phyloP scores from a whole-genome alignment of 805 yeast species.

The Ogataea zsoltii region DNA sequence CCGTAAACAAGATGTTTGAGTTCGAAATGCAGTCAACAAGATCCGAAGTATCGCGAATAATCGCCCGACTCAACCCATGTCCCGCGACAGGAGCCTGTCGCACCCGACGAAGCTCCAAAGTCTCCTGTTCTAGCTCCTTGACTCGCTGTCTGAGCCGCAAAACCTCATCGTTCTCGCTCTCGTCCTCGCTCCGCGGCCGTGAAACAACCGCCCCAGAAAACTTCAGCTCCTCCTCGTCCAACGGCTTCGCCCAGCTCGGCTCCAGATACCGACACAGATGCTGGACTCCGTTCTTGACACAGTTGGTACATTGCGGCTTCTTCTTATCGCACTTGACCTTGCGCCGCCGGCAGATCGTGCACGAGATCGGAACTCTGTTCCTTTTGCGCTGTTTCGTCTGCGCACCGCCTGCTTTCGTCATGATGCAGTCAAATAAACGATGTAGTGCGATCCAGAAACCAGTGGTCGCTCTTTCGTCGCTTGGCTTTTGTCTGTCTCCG shows the following conservation, averaged over 20 bases:
- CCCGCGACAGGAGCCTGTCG: not conserved
- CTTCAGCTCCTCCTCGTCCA: slow-evolving; percentile 33
- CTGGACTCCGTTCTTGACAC: slow-evolving; percentile 57
- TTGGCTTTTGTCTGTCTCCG: not conserved
- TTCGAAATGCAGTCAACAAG: slow-evolving; percentile 35
- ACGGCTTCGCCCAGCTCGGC: slow-evolving; percentile 59
- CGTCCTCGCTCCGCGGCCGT: slow-evolving; percentile 1
- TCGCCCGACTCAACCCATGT: slow-evolving; percentile 8
- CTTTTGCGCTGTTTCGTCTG: slow-evolving; percentile 34
- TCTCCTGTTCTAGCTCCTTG: slow-evolving; percentile 32
- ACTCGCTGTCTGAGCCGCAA: slow-evolving; percentile 24
- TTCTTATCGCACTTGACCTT: slow-evolving; percentile 44
- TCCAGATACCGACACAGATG: slow-evolving; percentile 59
- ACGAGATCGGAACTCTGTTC: slow-evolving; percentile 41
- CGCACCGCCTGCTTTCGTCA: slow-evolving; percentile 17
- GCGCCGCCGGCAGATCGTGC: slow-evolving; percentile 40
- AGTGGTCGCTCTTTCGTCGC: too few species aligned
- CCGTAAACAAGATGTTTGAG: slow-evolving; percentile 38
- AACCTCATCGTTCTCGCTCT: slow-evolving; percentile 22
- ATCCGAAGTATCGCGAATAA: slow-evolving; percentile 27
- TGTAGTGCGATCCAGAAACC: too few species aligned
- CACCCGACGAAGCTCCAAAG: slow-evolving; percentile 20
- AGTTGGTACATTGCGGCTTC: slow-evolving; percentile 57
- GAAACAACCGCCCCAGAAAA: slow-evolving; percentile 24
- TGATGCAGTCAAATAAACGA: not conserved